Base-by-base conservation (phyloP, 1,284 basidiomycete species). In the Malassezia sp. region DNA sequence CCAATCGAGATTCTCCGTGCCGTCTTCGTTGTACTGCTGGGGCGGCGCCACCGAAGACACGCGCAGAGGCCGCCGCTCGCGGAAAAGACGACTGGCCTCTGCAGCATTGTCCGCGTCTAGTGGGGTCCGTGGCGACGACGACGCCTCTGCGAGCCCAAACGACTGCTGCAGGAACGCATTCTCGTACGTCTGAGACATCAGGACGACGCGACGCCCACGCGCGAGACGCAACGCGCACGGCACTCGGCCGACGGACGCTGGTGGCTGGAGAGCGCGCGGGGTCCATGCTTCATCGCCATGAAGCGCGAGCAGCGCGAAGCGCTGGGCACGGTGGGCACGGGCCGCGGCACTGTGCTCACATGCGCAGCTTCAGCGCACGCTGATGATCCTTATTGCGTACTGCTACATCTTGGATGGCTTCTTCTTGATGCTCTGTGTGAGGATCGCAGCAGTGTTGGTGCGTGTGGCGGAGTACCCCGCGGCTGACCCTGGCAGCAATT, bases 1-100 rank as follows among this genome's bases (percentile, higher is more conserved):
- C 42, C 57, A 63, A 14, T 62, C 63, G 40, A 61, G 47, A 14
- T 54, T 59, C 33, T 59, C 57, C 17, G 51, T 56, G 27, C 63
- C 65, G 35, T 67, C 59, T 4, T 49, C 40, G 27, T 67, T 60
- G 51, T 47, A 60, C 22, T 55, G 42, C 31, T 41, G 40, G 27
- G 46, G 40, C 5, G 34, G 46, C 8, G 31, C 22, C 12, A 24
- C 38, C 11, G 23, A 15, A 35, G 35, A 42, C 31, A 24, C n/a
- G n/a, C n/a, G 20, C 22, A 31, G 32, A 5, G 40, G 40, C 15
- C 14, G 31, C 14, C 29, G 31, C 18, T 28, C 28, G 15, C 40
- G 31, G 35, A 42, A 42, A 8, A 31, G 26, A 6, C 31, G 40
- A 30, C 35, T 42, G n/a, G n/a, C n/a, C n/a, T n/a, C n/a, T n/a